Evolutionary conservation across 805 yeast species (phyloP), one percentile per base, ranked within the genome.

Genomic region (Lachancea quebecensis): DNA sequence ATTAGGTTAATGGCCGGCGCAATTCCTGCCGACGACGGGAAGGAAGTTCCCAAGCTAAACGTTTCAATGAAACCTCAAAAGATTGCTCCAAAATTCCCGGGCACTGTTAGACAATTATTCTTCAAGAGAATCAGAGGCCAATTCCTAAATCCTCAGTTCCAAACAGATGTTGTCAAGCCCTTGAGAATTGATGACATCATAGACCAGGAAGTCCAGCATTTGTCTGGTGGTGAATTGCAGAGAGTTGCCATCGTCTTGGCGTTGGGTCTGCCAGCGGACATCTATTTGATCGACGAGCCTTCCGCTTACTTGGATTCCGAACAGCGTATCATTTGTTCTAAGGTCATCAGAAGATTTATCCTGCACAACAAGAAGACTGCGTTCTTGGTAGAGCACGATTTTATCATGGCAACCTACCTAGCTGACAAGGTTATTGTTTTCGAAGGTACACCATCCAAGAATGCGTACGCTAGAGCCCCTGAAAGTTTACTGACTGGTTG

Each of bases 151-250:
- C 97, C 99, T 38, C 99, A 93, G 72, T 93, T 93, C 74, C 96
- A 93, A 73, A 86, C 97, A 39, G 99, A 93, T 72, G 99, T 93
- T 43, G 86, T 86, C 60, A 93, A 91, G 72, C 99, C 99, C 44
- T 77, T 93, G 67, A 85, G 75, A 64, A 88, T 93, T 54, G 98
- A 93, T 57, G 90, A 84, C 64, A 86, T 93, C 58, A 84, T 93
- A 53, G 99, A 93, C 69, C 96, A 93, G 69, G 98, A 93, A 71
- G 99, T 93, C 43, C 96, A 88, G 73, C 87, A 88, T 59, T 74
- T 93, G 68, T 90, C 97, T 40, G 99, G 99, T 74, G 99, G 99
- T 81, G 99, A 93, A 74, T 78, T 93, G 74, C 99, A 93, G 74
- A 85, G 99, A 76, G 99, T 93, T 50, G 99, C 99, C 53, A 91